Percentiles rank a stretch among this genome's conserved stretches.
These are phyloP conservation scores for Cyberlindnera sargentensis DNA, from an alignment of 805 yeast species.

Conservation along the genomic window DNA sequence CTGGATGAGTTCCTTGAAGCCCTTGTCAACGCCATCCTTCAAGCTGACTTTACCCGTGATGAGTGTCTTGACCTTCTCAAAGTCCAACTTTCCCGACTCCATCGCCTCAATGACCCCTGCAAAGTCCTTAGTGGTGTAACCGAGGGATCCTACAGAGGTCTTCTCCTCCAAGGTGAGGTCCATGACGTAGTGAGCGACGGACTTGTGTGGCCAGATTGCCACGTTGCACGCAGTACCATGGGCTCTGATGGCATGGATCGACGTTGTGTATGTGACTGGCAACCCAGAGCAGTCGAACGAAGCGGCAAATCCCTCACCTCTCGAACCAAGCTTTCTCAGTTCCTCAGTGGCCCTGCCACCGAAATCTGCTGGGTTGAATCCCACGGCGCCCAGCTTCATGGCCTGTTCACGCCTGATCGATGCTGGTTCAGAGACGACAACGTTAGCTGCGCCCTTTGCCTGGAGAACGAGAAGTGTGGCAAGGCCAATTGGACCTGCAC, in stretches of 20 bases:
- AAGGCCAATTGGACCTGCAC: constrained; percentile 60
- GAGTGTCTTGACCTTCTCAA: constrained; percentile 28
- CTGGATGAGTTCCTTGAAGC: constrained; percentile 34
- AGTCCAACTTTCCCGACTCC: constrained; percentile 29
- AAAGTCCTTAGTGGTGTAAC: constrained; percentile 38
- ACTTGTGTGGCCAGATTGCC: constrained; percentile 44
- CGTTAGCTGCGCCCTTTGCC: constrained; percentile 39
- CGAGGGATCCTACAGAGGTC: constrained; percentile 37
- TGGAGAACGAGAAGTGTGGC: constrained; percentile 48
- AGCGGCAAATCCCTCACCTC: constrained; percentile 40
- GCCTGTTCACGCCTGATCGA: constrained; percentile 55
- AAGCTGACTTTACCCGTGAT: constrained; percentile 35
- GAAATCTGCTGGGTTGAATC: constrained; percentile 35
- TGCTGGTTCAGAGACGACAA: constrained; percentile 60
- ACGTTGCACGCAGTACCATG: constrained; percentile 40
- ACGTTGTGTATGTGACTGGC: constrained; percentile 37
- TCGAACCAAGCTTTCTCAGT: constrained; percentile 30
- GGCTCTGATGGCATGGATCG: constrained; percentile 33
- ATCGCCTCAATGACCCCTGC: constrained; percentile 36
- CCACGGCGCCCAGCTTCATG: constrained; percentile 37
- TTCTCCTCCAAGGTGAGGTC: constrained; percentile 37
- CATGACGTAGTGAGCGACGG: constrained; percentile 39
- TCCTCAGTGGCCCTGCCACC: constrained; percentile 26
- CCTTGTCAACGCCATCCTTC: constrained; percentile 34
- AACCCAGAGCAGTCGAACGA: constrained; percentile 51